These are phyloP conservation scores for Fabrea salina DNA, from an alignment of 169 alveolate genomes.

Conservation along the genomic window DNA sequence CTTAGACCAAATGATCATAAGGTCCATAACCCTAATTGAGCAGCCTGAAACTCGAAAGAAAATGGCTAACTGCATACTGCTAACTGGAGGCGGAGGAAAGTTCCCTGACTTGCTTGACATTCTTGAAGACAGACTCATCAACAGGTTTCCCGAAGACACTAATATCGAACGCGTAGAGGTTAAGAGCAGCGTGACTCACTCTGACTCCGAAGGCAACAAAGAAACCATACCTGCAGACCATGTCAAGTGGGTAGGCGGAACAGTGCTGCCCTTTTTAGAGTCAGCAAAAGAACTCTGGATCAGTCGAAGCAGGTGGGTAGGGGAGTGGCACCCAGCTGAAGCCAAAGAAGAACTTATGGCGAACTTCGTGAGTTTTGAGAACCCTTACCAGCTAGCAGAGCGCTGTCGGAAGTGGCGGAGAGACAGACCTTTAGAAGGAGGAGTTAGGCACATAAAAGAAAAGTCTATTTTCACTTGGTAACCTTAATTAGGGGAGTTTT, in stretches of 20 bases:
- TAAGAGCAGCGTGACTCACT: neutral
- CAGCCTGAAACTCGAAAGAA: constrained; percentile 33
- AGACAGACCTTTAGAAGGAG: constrained; percentile 71
- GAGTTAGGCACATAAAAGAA: constrained; percentile 65
- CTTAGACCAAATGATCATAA: constrained; percentile 25
- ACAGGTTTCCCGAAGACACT: constrained; percentile 49
- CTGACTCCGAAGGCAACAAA: constrained; percentile 32
- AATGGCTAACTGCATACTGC: constrained; percentile 63
- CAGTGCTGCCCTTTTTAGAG: constrained; percentile 71
- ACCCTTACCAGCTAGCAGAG: constrained; percentile 31
- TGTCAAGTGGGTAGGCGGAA: constrained; percentile 77
- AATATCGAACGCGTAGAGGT: constrained; percentile 76
- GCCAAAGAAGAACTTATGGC: constrained; percentile 36
- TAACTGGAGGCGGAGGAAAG: constrained; percentile 74
- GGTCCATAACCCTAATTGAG: neutral
- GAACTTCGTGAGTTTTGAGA: constrained; percentile 21
- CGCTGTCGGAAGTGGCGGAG: constrained; percentile 53
- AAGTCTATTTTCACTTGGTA: constrained; percentile 66
- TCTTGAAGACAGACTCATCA: constrained; percentile 73
- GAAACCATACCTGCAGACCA: constrained; percentile 59
- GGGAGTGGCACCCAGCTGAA: constrained; percentile 48
- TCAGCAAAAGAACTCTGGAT: constrained; percentile 75
- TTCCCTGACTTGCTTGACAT: constrained; percentile 60
- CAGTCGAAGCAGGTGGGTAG: constrained; percentile 64
- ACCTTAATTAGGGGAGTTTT: neutral